Base-by-base conservation (phyloP, 2,329 filamentous ascomycete genomes). In the Colletotrichum godetiae region DNA sequence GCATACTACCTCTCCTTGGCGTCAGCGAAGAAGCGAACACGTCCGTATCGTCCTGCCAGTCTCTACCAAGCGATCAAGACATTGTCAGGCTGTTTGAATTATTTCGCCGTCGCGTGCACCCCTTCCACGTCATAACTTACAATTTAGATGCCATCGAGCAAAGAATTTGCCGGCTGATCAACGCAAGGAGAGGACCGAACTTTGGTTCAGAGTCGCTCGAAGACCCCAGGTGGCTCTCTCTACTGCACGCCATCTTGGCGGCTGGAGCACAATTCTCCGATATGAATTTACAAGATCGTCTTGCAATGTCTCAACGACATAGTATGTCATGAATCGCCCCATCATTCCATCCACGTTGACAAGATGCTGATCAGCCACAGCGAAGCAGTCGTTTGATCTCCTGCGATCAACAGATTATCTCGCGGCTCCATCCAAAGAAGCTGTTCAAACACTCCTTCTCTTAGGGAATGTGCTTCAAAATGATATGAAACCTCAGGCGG, bases 391-490 rank as follows among this genome's bases (percentile, higher is more conserved):
- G 15, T 46, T 46, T 46, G 15, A 46, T 46, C 42, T 46, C 13
- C 42, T 46, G 6, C 42, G 15, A 19, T 46, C 42, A 19, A 46
- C 42, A 46, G 42, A 46, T 46, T 46, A 46, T 46, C 42, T 46
- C 42, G 42, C 19, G 15, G 15, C 15, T 46, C 42, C 42, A 46
- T 46, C 42, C 2, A 19, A 46, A 13, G 15, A 46, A 8, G 15
- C 42, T 15, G 42, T 46, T n/a, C 42, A 46, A 5, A 46, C 42
- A n/a, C 42, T 46, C 19, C 42, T 46, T 19, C 6, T 75, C 6
- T 58, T 75, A 5, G 73, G 73, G 1, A 73, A 67, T 31, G 67
- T 67, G 4, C 65, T 75, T 12, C 73, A 74, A n/a, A 75, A 71
- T 33, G 35, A 67, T 11, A 73, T 73, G 60, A 69, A 75, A 24